These are phyloP conservation scores for Tolypocladium inflatum DNA, from an alignment of 2,329 filamentous ascomycete species.

Conservation along the genomic window DNA sequence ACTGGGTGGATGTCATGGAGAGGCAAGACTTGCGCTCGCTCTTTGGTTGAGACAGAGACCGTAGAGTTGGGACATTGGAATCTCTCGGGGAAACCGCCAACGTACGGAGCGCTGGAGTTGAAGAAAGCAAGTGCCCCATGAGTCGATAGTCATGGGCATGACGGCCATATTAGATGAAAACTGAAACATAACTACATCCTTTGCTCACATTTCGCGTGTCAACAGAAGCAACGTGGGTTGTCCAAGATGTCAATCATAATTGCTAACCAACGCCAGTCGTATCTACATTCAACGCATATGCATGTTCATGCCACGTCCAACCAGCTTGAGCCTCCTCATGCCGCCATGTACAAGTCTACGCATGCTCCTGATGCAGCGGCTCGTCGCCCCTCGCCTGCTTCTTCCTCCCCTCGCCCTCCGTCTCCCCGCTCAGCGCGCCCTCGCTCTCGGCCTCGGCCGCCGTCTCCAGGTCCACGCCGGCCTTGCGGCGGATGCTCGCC, in stretches of 20 bases:
- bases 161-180: too few relatives aligned
- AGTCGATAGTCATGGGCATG: too few relatives aligned
- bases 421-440: not conserved
- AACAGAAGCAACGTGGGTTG: not conserved
- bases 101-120: too few relatives aligned
- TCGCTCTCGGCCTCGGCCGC: constrained; percentile 3
- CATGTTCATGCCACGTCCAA: not conserved
- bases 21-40: not conserved
- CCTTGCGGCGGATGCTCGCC: constrained; percentile 28
- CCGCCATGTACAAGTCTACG: not conserved
- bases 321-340: not conserved
- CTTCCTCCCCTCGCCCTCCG: not conserved
- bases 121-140: too few relatives aligned
- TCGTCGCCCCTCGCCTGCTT: not conserved
- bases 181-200: too few relatives aligned
- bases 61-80: too few relatives aligned
- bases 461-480: constrained; percentile 27
- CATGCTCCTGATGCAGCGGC: constrained; percentile 4
- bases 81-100: too few relatives aligned
- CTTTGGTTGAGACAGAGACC: not conserved
- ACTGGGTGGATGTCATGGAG: not conserved
- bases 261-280: not conserved
- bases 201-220: too few relatives aligned
- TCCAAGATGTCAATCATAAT: not conserved
- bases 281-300: not conserved